Base-by-base conservation (phyloP, 2,329 filamentous ascomycete genomes). In the Aureobasidium vineae region DNA sequence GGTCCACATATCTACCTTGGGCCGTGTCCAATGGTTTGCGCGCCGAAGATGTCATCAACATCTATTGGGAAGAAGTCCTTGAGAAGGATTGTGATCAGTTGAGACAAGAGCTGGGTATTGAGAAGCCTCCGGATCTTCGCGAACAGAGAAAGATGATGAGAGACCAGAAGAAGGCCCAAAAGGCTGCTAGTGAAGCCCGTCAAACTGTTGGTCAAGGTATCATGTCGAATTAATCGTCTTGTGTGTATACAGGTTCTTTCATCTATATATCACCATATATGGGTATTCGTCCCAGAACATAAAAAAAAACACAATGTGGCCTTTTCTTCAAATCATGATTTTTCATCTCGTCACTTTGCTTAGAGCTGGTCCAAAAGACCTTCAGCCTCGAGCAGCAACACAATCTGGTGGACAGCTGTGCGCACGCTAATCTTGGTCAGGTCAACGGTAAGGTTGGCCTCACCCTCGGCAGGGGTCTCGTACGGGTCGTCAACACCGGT, bases 401-500 rank as follows among this genome's bases (percentile, higher is more conserved):
- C 86, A 74, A 99, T 98, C 85, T 98, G 91, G 83, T 99, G 95
- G 63, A 99, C 95, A 69, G 94, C 94, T 68, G 90, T 95, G 75
- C 95, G 86, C 56, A 98, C 93, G 71, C 87, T 90, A 79, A 91
- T 92, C 85, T 90, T 95, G 80, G 90, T 88, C 66, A 89, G 78
- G 78, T 98, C 90, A 45, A 98, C 94, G 5, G 87, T 86, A 70
- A 99, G 83, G 77, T 98, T 88, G 38, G 93, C 86, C 80, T 94
- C 92, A 50, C 92, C 86, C 79, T 92, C 92, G 71, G 80, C 74
- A 11, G 95, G 95, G 26, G 79, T 76, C 87, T 99, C 95, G 77
- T 99, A 99, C 57, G 95, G 93, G 82, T 98, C 94, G 77, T 98
- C 94, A 66, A 99, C 92, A 74, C 95, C 95, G 8, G 95, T 99